Percentiles rank a stretch among this genome's conserved stretches.
Evolutionary conservation across 768 basidiomycete species (phyloP).

Genomic region (Trametes cubensis): DNA sequence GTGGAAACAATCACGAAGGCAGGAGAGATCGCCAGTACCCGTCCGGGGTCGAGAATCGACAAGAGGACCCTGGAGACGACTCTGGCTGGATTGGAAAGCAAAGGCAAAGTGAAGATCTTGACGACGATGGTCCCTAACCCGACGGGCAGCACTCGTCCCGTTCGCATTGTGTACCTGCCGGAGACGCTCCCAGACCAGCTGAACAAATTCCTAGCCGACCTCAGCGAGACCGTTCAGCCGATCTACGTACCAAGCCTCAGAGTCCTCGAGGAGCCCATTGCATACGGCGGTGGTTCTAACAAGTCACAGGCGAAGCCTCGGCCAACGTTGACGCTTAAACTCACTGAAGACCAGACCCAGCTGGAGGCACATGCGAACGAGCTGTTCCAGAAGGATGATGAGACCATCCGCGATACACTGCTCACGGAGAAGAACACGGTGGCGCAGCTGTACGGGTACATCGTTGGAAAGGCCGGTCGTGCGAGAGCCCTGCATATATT

Average conservation of each 20-base stretch:
- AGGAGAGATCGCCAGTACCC: slow-evolving; percentile 72
- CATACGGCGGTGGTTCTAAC: slow-evolving; percentile 50
- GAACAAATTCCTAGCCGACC: slow-evolving; percentile 57
- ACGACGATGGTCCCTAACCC: slow-evolving; percentile 62
- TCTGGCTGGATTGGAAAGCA: slow-evolving; percentile 61
- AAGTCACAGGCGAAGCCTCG: slow-evolving; percentile 12
- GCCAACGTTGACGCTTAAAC: slow-evolving; percentile 7
- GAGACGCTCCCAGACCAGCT: slow-evolving; percentile 55
- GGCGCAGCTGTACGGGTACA: slow-evolving; percentile 76
- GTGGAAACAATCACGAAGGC: slow-evolving; percentile 56
- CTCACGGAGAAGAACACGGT: slow-evolving; percentile 70
- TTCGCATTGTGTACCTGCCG: slow-evolving; percentile 68
- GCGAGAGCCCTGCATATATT: slow-evolving; percentile 65
- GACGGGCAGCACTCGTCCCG: slow-evolving; percentile 60
- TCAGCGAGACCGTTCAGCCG: slow-evolving; percentile 42
- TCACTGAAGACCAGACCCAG: neutral
- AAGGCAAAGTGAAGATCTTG: slow-evolving; percentile 69
- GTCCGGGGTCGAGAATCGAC: slow-evolving; percentile 68
- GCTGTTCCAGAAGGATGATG: slow-evolving; percentile 55
- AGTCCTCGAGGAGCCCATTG: slow-evolving; percentile 55
- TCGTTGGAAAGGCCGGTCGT: slow-evolving; percentile 66
- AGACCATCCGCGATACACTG: slow-evolving; percentile 60
- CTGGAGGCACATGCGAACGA: slow-evolving; percentile 39
- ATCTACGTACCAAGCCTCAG: slow-evolving; percentile 42
- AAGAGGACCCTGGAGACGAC: slow-evolving; percentile 69